Evolutionary conservation across 2,329 filamentous ascomycete genomes (phyloP).

Genomic region (Talaromyces piceae): DNA sequence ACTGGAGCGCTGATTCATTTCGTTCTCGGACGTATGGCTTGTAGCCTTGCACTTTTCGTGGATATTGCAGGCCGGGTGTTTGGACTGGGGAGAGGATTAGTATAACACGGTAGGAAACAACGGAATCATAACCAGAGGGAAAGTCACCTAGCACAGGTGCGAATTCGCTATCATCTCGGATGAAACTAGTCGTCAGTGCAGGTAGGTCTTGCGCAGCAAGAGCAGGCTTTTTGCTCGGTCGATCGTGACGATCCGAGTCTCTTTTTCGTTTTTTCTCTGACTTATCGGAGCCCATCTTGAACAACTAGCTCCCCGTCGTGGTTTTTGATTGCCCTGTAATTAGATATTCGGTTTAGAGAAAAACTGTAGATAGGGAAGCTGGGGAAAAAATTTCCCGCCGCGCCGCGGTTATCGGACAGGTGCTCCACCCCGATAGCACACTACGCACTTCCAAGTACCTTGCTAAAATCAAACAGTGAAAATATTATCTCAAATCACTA

Average conservation of each 20-base stretch:
- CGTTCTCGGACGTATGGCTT: slow-evolving; percentile 45
- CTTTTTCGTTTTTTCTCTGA: slow-evolving; percentile 47
- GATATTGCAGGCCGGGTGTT: slow-evolving; percentile 27
- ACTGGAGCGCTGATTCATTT: slow-evolving; percentile 27
- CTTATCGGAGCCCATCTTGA: slow-evolving; percentile 10
- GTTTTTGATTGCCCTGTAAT: too few relatives aligned
- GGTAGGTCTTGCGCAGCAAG: slow-evolving; percentile 29
- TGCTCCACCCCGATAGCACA: neutral
- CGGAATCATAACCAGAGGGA: neutral
- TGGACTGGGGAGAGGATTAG: slow-evolving; percentile 18
- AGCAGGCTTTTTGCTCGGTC: slow-evolving; percentile 44
- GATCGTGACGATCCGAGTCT: slow-evolving; percentile 35
- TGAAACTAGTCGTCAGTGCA: slow-evolving; percentile 38
- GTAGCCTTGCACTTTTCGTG: slow-evolving; percentile 22
- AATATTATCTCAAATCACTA: too few relatives aligned
- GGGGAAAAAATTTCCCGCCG: neutral
- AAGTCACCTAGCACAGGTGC: slow-evolving; percentile 44
- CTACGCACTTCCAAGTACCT: neutral
- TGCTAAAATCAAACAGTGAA: neutral
- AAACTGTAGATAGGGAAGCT: neutral
- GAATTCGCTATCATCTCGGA: slow-evolving; percentile 41
- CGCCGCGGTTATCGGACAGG: neutral
- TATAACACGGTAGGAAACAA: neutral
- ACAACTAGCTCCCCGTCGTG: too few relatives aligned
- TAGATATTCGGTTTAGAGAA: neutral